Conservation (phyloP, 2,329 filamentous ascomycete species). For the Arthrobotrys musiformis region DNA sequence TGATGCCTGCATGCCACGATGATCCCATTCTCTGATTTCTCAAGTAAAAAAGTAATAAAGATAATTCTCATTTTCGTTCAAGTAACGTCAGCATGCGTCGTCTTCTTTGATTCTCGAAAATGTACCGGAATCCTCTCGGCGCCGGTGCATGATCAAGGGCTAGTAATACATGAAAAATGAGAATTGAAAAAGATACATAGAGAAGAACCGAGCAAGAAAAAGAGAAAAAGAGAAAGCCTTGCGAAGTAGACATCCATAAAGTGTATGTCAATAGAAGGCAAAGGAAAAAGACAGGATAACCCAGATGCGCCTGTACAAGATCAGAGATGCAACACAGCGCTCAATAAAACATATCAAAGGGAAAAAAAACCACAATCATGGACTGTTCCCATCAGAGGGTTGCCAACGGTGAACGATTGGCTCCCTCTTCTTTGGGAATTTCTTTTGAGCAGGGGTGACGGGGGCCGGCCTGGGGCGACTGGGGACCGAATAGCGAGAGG, state of each 20-base stretch:
- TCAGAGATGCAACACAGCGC: conserved; percentile 2
- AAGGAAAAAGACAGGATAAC: not conserved
- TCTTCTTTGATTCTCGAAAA: conserved; percentile 19
- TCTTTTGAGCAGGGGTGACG: not conserved
- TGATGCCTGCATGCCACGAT: not conserved
- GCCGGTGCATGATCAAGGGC: not conserved
- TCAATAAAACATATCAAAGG: not conserved
- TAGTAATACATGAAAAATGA: not conserved
- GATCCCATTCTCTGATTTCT: not conserved
- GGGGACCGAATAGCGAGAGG: not conserved
- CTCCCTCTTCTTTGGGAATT: not conserved
- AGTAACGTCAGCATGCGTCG: not conserved
- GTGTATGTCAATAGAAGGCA: not conserved
- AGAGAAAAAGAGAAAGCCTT: not conserved
- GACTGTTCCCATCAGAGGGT: not conserved
- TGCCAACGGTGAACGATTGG: not conserved
- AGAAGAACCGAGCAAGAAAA: not conserved
- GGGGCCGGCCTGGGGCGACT: not conserved
- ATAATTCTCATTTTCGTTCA: not conserved
- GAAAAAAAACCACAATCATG: no score
- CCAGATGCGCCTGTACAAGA: not conserved
- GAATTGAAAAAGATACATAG: not conserved
- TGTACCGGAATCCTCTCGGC: not conserved
- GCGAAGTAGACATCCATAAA: not conserved
- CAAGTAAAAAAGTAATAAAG: not conserved